These are phyloP conservation scores for Tulasnella calospora DNA, from an alignment of 768 basidiomycete species.

Conservation along the genomic window DNA sequence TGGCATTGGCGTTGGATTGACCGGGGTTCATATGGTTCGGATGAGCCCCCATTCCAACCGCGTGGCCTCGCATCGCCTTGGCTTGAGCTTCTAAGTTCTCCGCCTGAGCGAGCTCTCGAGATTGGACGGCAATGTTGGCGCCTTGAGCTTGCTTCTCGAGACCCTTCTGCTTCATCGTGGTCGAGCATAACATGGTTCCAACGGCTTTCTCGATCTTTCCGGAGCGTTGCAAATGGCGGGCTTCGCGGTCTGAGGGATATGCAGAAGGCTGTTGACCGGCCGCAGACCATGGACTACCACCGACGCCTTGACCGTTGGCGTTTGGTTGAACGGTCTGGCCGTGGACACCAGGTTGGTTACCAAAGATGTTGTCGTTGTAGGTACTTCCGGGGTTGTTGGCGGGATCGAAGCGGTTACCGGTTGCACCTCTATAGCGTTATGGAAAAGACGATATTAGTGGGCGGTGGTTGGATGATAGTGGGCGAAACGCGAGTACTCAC, in stretches of 20 bases:
- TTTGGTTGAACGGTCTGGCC: neutral
- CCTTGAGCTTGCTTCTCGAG: slow-evolving; percentile 22
- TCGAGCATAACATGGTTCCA: slow-evolving; percentile 12
- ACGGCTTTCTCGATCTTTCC: slow-evolving; percentile 18
- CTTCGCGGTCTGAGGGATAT: neutral
- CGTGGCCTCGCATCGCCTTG: neutral
- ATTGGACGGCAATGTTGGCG: neutral
- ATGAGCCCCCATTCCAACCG: slow-evolving; percentile 20
- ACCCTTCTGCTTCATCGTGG: slow-evolving; percentile 17
- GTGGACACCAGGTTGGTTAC: neutral
- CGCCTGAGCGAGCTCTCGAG: slow-evolving; percentile 1
- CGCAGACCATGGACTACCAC: neutral
- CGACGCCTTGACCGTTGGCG: neutral
- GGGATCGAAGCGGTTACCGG: neutral
- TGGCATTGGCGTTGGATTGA: neutral
- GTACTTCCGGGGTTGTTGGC: neutral
- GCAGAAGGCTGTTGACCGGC: neutral
- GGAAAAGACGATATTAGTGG: neutral
- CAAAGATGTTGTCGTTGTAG: neutral
- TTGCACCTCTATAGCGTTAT: neutral
- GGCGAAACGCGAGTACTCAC: neutral
- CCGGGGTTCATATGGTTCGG: slow-evolving; percentile 1
- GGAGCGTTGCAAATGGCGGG: neutral
- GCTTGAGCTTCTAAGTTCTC: slow-evolving; percentile 18
- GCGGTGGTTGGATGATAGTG: neutral